phyloP scores from a whole-genome alignment of 768 basidiomycete species.

The Mycena olivaceomarginata region DNA sequence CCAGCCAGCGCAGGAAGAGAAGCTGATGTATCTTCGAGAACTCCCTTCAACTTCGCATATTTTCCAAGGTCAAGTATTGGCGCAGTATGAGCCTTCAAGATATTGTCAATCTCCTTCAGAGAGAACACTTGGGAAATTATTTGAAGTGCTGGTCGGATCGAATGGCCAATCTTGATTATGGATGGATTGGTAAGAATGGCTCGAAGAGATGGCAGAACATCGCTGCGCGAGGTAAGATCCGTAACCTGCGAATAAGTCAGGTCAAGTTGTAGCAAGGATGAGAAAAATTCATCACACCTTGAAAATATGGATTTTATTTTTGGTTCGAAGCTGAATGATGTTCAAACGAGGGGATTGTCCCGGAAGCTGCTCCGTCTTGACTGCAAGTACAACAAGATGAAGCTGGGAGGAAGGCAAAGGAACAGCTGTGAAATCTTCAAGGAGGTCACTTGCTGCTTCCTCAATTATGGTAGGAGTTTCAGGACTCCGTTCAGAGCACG shows the following conservation, averaged over 20 bases:
- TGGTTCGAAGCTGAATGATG: conserved; percentile 18
- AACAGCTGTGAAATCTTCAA: background rate
- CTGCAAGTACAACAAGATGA: background rate
- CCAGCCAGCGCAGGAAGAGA: too few relatives aligned
- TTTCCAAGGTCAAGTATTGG: too few relatives aligned
- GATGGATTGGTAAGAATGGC: conserved; percentile 21
- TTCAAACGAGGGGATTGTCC: background rate
- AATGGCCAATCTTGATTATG: conserved; percentile 22
- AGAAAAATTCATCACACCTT: background rate
- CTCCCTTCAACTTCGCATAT: too few relatives aligned
- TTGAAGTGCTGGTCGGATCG: background rate
- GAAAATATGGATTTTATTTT: background rate
- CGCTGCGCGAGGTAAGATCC: background rate
- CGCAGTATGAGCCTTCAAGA: too few relatives aligned
- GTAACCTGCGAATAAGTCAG: background rate
- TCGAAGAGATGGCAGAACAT: conserved; percentile 11
- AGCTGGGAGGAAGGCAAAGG: conserved; percentile 26
- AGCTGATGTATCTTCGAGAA: too few relatives aligned
- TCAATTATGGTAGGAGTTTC: background rate
- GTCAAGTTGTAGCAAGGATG: background rate
- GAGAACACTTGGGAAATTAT: too few relatives aligned
- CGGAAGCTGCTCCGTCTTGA: background rate
- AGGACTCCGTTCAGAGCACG: too few relatives aligned
- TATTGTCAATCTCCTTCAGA: too few relatives aligned
- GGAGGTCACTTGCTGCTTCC: background rate